These are phyloP conservation scores for Ricinus communis DNA, from an alignment of 345 rosid species.

Conservation along the genomic window DNA sequence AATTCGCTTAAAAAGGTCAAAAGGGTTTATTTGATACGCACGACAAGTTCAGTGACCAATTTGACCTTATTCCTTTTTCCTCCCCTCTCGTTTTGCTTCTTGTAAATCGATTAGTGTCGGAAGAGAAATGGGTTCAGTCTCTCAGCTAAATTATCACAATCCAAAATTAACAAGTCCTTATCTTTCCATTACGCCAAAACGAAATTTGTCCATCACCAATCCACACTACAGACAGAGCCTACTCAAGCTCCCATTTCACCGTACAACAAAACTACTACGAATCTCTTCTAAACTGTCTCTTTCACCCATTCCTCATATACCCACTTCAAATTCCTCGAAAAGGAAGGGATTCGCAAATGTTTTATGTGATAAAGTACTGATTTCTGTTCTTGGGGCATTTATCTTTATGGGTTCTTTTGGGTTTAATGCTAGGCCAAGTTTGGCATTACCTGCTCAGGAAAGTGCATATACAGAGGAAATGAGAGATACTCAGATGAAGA, in stretches of 20 bases:
- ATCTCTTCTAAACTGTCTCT: conserved; percentile 26
- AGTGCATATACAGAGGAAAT: conserved; percentile 24
- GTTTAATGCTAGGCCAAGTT: conserved; percentile 39
- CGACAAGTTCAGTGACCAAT: too few relatives aligned
- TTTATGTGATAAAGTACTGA: conserved; percentile 39
- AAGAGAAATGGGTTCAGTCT: conserved; percentile 21
- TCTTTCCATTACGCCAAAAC: background rate
- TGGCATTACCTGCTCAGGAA: conserved; percentile 43
- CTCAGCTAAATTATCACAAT: conserved; percentile 1
- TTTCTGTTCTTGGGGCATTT: conserved; percentile 59
- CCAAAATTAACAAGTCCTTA: conserved; percentile 11
- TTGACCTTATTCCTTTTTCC: too few relatives aligned
- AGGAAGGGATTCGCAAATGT: conserved; percentile 16
- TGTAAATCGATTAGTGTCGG: background rate
- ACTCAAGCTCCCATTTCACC: conserved; percentile 11
- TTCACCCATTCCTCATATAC: conserved; percentile 15
- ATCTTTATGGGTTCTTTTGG: conserved; percentile 48
- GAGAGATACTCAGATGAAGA: conserved; percentile 37
- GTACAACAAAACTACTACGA: conserved; percentile 19
- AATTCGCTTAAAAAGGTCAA: too few relatives aligned
- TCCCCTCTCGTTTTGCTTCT: background rate
- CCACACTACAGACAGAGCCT: conserved; percentile 15
- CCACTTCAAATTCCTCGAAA: conserved; percentile 25
- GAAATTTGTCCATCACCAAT: background rate
- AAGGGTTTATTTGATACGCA: too few relatives aligned